phyloP scores from a whole-genome alignment of 805 yeast species.

The Diddensiella caesifluorescens region DNA sequence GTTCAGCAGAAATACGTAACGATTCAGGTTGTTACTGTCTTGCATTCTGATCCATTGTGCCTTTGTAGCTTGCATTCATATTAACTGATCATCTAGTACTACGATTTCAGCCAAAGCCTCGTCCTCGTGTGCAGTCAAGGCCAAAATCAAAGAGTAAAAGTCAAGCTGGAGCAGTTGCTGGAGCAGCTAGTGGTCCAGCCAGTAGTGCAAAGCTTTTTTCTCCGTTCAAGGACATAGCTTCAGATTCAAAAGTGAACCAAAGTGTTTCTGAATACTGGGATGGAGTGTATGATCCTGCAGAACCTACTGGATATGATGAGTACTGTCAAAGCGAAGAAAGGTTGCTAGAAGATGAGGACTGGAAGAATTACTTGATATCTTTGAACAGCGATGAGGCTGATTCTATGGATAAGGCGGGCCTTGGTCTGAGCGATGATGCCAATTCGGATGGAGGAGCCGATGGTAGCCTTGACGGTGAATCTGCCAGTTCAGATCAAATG shows the following conservation, averaged over 20 bases:
- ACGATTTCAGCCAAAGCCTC: slow-evolving; percentile 6
- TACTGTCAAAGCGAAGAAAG: slow-evolving; percentile 14
- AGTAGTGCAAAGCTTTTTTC: background rate
- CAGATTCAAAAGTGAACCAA: background rate
- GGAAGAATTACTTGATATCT: slow-evolving; percentile 15
- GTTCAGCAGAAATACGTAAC: background rate
- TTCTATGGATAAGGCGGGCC: background rate
- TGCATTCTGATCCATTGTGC: background rate
- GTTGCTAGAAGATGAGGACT: slow-evolving; percentile 15
- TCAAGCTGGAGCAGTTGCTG: background rate
- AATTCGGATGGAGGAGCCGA: slow-evolving; percentile 4
- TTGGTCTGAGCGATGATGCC: background rate
- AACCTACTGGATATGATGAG: slow-evolving; percentile 12
- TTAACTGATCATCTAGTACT: background rate
- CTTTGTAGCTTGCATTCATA: background rate
- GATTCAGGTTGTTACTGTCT: slow-evolving; percentile 4
- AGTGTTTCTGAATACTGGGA: slow-evolving; percentile 11
- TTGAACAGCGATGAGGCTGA: slow-evolving; percentile 9
- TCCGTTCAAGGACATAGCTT: background rate
- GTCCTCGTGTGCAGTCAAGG: background rate
- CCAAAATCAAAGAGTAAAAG: background rate
- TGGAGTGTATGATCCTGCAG: slow-evolving; percentile 17
- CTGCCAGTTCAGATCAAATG: background rate
- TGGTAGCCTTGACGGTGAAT: background rate
- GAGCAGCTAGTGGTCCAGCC: background rate